A percentile compares a stretch with the other conserved stretches of the same genome.
Conservation (phyloP, 148 eudicot species). For the Rhododendron simsii region DNA sequence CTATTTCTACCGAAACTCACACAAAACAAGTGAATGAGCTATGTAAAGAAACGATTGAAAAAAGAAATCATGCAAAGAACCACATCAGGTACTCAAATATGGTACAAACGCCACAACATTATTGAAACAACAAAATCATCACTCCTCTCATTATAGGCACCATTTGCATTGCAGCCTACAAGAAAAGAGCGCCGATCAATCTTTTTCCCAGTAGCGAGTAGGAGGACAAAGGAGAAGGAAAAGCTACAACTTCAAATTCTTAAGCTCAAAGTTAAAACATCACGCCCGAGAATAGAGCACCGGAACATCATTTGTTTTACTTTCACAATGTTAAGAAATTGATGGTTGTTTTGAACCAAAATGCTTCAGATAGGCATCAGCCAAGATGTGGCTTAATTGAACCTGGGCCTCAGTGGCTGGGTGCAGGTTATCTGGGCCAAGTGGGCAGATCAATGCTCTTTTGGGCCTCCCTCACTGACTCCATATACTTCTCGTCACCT, state of each 20-base stretch:
- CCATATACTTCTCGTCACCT: slow-evolving; percentile 49
- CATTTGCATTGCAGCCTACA: not conserved
- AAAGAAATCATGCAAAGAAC: not conserved
- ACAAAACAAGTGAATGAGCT: not conserved
- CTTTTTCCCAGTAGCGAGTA: not conserved
- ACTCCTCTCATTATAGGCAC: not conserved
- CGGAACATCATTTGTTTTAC: not conserved
- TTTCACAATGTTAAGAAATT: not conserved
- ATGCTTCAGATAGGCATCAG: slow-evolving; percentile 62
- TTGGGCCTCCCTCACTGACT: slow-evolving; percentile 61
- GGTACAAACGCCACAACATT: not conserved
- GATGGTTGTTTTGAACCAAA: slow-evolving; percentile 21
- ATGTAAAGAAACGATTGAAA: too few species aligned
- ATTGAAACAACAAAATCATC: not conserved
- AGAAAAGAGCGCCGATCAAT: not conserved
- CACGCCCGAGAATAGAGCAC: not conserved
- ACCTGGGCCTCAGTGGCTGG: slow-evolving; percentile 70
- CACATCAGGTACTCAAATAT: not conserved
- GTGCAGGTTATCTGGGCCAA: slow-evolving; percentile 66
- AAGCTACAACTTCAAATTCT: not conserved
- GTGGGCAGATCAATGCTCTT: slow-evolving; percentile 54
- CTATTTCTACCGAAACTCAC: not conserved
- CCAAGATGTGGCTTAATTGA: slow-evolving; percentile 58
- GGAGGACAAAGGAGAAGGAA: not conserved
- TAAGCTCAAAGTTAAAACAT: not conserved